These are phyloP conservation scores for Sporothrix inflata DNA, from an alignment of 2,329 filamentous ascomycete species.

Conservation along the genomic window DNA sequence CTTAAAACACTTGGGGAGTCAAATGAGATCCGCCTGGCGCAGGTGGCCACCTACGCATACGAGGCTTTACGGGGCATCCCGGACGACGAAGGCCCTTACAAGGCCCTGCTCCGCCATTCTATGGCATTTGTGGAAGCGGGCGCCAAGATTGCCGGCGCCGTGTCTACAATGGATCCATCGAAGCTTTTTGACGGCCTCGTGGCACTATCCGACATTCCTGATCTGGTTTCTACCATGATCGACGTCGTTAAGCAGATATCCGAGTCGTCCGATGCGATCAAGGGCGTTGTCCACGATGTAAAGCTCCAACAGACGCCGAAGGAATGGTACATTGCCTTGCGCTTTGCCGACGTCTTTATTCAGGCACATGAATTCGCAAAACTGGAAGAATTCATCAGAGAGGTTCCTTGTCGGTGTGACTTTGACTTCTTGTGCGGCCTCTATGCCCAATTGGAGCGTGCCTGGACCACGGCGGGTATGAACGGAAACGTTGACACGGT, in stretches of 20 bases:
- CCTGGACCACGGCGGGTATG: background rate
- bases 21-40: background rate
- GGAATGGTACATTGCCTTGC: constrained; percentile 7
- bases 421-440: constrained; percentile 4
- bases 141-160: background rate
- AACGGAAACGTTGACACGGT: no score
- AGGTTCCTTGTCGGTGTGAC: background rate
- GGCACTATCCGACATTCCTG: background rate
- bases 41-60: constrained; percentile 3
- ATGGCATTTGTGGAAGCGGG: background rate
- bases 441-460: constrained; percentile 6
- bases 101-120: background rate
- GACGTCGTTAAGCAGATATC: background rate
- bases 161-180: background rate
- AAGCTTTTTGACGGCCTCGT: constrained; percentile 9
- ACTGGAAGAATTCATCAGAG: background rate
- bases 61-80: background rate
- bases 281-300: background rate
- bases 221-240: background rate
- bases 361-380: background rate
- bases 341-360: constrained; percentile 1
- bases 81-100: background rate
- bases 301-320: background rate
- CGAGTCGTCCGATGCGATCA: background rate
- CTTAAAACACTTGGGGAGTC: background rate